Conservation (phyloP, 2,329 filamentous ascomycete genomes). For the Alternaria infectoria region DNA sequence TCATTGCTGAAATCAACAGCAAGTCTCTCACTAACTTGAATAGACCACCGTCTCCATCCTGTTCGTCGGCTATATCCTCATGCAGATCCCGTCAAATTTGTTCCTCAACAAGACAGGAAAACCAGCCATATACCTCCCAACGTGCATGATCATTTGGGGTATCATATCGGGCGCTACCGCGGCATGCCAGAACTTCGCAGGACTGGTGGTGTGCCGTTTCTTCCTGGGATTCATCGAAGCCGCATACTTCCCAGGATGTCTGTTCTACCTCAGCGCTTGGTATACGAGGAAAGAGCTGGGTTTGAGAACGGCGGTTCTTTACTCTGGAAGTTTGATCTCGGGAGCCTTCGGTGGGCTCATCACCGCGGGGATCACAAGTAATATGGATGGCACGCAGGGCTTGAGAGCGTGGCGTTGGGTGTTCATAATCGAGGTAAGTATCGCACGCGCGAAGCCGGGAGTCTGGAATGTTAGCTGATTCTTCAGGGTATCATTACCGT, state of each 20-base stretch:
- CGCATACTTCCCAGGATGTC: slow-evolving; percentile 62
- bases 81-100: slow-evolving; percentile 53
- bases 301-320: slow-evolving; percentile 69
- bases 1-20: not conserved
- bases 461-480: not conserved
- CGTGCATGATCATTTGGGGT: slow-evolving; percentile 52
- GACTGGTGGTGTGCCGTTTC: slow-evolving; percentile 57
- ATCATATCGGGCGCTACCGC: slow-evolving; percentile 49
- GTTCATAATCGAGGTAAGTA: slow-evolving; percentile 66
- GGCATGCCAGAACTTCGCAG: slow-evolving; percentile 53
- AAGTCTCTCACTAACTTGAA: not conserved
- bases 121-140: slow-evolving; percentile 50
- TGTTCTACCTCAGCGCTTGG: slow-evolving; percentile 70
- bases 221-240: slow-evolving; percentile 62
- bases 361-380: slow-evolving; percentile 67
- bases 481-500: slow-evolving; percentile 67
- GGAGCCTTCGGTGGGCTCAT: slow-evolving; percentile 73
- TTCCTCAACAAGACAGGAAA: slow-evolving; percentile 51
- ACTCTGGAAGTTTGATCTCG: slow-evolving; percentile 71
- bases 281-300: slow-evolving; percentile 73
- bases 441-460: not conserved
- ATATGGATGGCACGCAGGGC: slow-evolving; percentile 65
- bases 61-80: slow-evolving; percentile 63
- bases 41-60: slow-evolving; percentile 58
- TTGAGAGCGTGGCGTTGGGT: slow-evolving; percentile 69